Evolutionary conservation across 1,284 basidiomycete species (phyloP).

Genomic region (Inonotus obliquus): DNA sequence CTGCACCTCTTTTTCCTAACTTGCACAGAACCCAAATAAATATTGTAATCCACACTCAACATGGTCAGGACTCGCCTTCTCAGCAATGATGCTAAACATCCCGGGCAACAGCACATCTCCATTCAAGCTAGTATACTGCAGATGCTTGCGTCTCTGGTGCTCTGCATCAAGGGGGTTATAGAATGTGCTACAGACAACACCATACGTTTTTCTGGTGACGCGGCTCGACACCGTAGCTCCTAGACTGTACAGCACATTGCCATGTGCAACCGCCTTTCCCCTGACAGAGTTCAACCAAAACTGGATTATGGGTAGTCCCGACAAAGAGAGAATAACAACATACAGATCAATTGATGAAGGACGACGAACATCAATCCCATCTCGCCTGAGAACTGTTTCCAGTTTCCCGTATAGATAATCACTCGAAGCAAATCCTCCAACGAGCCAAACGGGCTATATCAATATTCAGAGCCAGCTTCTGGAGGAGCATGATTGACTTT

Average conservation of each 20-base stretch:
- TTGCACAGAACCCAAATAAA: no score
- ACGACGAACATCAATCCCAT: constrained; percentile 56
- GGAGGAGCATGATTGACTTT: no score
- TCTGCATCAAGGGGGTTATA: constrained; percentile 59
- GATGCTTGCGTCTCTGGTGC: constrained; percentile 43
- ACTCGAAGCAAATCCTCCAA: constrained; percentile 75
- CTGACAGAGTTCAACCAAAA: constrained; percentile 33
- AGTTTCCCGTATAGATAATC: constrained; percentile 72
- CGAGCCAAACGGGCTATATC: constrained; percentile 65
- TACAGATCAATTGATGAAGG: constrained; percentile 70
- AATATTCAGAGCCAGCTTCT: no score
- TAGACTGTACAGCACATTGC: constrained; percentile 76
- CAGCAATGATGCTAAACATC: constrained; percentile 56
- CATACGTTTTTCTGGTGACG: constrained; percentile 72
- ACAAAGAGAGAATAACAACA: constrained; percentile 15
- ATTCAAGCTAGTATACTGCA: constrained; percentile 31
- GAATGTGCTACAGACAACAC: constrained; percentile 66
- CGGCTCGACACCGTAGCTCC: constrained; percentile 74
- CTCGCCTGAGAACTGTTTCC: constrained; percentile 52
- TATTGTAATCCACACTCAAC: no score
- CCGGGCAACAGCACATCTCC: constrained; percentile 67
- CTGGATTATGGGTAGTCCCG: not conserved
- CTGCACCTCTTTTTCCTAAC: not conserved
- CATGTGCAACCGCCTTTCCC: constrained; percentile 76
- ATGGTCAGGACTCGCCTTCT: constrained; percentile 6